Evolutionary conservation across 2,329 filamentous ascomycete genomes (phyloP), one percentile per base, ranked within the genome.

Genomic region (Claviceps spartinae): DNA sequence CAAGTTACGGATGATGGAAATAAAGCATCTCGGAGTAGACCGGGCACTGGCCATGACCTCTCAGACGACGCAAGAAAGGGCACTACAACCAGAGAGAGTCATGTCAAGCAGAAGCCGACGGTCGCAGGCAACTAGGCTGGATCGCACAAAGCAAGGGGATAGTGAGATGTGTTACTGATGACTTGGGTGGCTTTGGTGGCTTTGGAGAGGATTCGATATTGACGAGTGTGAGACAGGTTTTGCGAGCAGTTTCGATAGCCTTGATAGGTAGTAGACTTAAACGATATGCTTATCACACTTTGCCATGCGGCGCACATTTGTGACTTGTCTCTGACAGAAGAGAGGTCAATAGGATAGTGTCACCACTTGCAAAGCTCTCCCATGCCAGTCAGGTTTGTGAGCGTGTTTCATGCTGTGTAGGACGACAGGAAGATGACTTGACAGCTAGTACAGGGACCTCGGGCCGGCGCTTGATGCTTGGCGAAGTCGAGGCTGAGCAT

Each of bases 1-100:
- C 36, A 14, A 9, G 44, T 56, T 40, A 47, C 22, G 5, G 54
- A 56, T n/a, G 52, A 56, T 30, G 50, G 37, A 16, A 41, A 49
- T 6, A 20, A 22, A 5, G 20, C 13, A 8, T 44, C 52, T 16
- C 18, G 9, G 2, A 30, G 43, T 18, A 34, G n/a, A 42, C 30
- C 37, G 18, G 22, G 8, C 5, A 22, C 41, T 18, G 22, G 42
- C 9, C 54, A 56, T 44, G 38, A 11, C 14, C 44, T 55, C 13
- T 37, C 51, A 5, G n/a, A 20, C 4, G 50, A 55, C 41, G 36
- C 47, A 24, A 48, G 38, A 30, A 20, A n/a, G 9, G 51, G 24
- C n/a, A 16, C 26, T 14, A 20, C 13, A 2, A 16, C 20, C 38
- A 40, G 44, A 7, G 47, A 14, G 38, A 30, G 34, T 2, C n/a